Evolutionary conservation across 495 filamentous ascomycete species (phyloP).

Genomic region (Filosporella fistucella): DNA sequence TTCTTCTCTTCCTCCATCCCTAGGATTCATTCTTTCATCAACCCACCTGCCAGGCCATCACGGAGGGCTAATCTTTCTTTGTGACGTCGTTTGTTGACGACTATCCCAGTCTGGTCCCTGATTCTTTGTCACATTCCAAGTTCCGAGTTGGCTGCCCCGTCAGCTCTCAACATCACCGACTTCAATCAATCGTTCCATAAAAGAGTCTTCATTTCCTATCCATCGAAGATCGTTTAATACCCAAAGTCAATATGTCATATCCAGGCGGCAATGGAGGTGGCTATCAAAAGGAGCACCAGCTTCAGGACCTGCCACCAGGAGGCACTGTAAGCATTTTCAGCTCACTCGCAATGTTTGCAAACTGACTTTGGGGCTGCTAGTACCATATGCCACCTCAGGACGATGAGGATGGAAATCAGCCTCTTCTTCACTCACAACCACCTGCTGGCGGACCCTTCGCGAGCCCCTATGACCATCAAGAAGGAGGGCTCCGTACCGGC

Average conservation of each 20-base stretch:
- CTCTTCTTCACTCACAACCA: constrained; percentile 66
- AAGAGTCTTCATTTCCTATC: no score
- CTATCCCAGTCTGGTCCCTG: not conserved
- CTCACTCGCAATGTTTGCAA: constrained; percentile 22
- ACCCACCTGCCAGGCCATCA: not conserved
- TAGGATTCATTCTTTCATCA: not conserved
- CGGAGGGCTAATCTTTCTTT: no score
- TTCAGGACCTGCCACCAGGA: constrained; percentile 63
- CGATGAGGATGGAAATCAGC: constrained; percentile 49
- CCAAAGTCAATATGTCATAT: constrained; percentile 48
- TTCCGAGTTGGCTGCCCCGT: not conserved
- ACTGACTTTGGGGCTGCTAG: constrained; percentile 27
- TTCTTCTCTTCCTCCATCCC: constrained; percentile 7
- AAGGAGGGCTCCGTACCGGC: constrained; percentile 33
- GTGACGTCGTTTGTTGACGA: not conserved
- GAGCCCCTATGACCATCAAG: constrained; percentile 47
- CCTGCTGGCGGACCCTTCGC: constrained; percentile 62
- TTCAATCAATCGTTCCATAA: not conserved
- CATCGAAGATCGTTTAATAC: no score
- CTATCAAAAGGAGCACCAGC: constrained; percentile 54
- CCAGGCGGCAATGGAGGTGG: constrained; percentile 43
- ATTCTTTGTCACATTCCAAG: not conserved
- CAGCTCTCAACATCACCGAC: not conserved
- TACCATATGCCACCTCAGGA: constrained; percentile 45
- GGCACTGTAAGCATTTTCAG: constrained; percentile 55